A percentile compares a stretch with the other conserved stretches of the same genome.
Conservation (phyloP, 192 early-diverging fungal genomes). For the Coemansia sp. region DNA sequence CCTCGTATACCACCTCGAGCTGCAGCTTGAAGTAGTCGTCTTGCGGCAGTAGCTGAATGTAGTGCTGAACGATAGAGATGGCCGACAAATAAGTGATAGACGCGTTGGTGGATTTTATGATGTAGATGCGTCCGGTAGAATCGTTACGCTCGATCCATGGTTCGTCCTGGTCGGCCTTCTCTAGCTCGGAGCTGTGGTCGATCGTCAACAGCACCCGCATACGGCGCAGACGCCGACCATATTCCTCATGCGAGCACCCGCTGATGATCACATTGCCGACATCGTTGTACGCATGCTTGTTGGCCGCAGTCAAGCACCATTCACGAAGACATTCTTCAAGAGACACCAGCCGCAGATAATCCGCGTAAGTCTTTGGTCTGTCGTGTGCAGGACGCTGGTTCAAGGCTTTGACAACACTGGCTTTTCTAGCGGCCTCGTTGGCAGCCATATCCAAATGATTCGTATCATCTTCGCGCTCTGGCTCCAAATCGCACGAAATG, state of each 20-base stretch:
- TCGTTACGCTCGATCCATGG: slow-evolving; percentile 48
- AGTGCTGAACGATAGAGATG: slow-evolving; percentile 65
- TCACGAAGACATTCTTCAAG: slow-evolving; percentile 65
- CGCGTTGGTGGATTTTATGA: slow-evolving; percentile 67
- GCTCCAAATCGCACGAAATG: not conserved
- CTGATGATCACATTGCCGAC: slow-evolving; percentile 23
- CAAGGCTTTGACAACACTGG: not conserved
- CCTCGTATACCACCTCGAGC: slow-evolving; percentile 58
- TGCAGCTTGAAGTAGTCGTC: slow-evolving; percentile 60
- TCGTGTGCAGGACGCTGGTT: slow-evolving; percentile 1
- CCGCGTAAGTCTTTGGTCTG: slow-evolving; percentile 31
- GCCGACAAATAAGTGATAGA: slow-evolving; percentile 71
- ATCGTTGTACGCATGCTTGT: not conserved
- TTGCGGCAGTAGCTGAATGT: slow-evolving; percentile 70
- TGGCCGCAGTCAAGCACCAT: slow-evolving; percentile 55
- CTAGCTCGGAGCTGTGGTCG: slow-evolving; percentile 34
- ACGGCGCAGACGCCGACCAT: slow-evolving; percentile 19
- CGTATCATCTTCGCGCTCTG: not conserved
- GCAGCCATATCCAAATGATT: not conserved
- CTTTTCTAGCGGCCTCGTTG: not conserved
- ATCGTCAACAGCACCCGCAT: slow-evolving; percentile 17
- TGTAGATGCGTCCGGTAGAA: slow-evolving; percentile 55
- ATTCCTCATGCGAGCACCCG: slow-evolving; percentile 18
- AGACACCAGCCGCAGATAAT: slow-evolving; percentile 44
- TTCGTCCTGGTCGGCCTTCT: slow-evolving; percentile 27